Base-by-base conservation (phyloP, 768 basidiomycete species). In the Termitomyces sp. region DNA sequence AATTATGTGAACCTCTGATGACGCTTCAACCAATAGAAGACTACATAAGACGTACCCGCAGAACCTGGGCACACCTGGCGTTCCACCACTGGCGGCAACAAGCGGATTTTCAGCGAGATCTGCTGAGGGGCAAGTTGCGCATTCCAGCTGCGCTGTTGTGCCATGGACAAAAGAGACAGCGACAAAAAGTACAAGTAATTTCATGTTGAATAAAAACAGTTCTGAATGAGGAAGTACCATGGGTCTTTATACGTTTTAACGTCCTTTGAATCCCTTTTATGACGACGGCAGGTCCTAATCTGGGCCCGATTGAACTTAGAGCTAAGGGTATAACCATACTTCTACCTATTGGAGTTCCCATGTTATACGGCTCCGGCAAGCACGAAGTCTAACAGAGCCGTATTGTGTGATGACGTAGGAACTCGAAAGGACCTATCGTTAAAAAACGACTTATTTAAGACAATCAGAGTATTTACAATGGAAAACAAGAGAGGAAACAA, bases 51-150 rank as follows among this genome's bases (percentile, higher is more conserved):
- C 59, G 1, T 44, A 58, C 59, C 57, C 62, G 18, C 62, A 63
- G 37, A 60, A 55, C 51, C 42, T 60, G 8, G 62, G 62, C 49
- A 58, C 57, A 31, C 59, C 62, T 5, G 56, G 12, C 2, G 62
- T 60, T 3, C 59, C 57, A 48, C 59, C 62, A 36, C 62, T 63
- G 18, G 18, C 22, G 5, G 59, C 59, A 5, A 60, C 54, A 30
- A 63, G 47, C 4, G 53, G 20, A 22, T 47, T 53, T 13, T 54
- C 50, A 22, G n/a, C 56, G 9, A 63, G 59, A 15, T 63, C 59
- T 24, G 30, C 24, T 22, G 57, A 52, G 7, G 62, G 62, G 18
- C 62, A 63, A 30, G 50, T 58, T 33, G 59, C 62, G 22, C 62
- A 63, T 18, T 46, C 30, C 8, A 45, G 22, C 30, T 59, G 55